phyloP scores from a whole-genome alignment of 202 grass and related monocot genomes.

The Bolboschoenoplectus hybrid region DNA sequence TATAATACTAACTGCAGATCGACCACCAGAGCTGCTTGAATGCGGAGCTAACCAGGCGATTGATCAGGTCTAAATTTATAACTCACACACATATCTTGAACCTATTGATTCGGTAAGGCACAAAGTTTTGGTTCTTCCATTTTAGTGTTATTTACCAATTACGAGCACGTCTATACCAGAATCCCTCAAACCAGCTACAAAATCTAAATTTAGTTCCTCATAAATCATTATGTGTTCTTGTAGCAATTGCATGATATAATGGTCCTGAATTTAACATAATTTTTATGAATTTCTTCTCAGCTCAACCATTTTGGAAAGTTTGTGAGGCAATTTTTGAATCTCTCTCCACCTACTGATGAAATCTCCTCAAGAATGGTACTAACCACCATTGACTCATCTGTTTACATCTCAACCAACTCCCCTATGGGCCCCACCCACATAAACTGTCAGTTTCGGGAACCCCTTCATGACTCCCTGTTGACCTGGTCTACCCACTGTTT shows the following conservation, averaged over 20 bases:
- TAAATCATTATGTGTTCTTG: neutral
- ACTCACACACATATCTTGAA: neutral
- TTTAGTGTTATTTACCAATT: conserved; percentile 13
- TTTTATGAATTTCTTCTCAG: conserved; percentile 50
- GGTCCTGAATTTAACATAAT: neutral
- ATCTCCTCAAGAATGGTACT: conserved; percentile 76
- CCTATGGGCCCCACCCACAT: conserved; percentile 86
- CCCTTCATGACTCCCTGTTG: conserved; percentile 60
- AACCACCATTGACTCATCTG: conserved; percentile 87
- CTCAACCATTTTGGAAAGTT: conserved; percentile 93
- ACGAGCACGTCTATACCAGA: neutral
- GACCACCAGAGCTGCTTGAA: conserved; percentile 90
- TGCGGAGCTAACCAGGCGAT: conserved; percentile 90
- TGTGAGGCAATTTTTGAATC: conserved; percentile 78
- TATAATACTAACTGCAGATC: conserved; percentile 88
- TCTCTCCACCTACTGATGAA: conserved; percentile 77
- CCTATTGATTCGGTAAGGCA: conserved; percentile 4
- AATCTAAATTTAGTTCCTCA: neutral
- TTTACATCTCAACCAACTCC: conserved; percentile 67
- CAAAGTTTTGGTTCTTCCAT: neutral
- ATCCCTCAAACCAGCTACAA: neutral
- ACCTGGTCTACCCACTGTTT: conserved; percentile 65
- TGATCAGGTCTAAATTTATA: conserved; percentile 68
- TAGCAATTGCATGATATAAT: neutral
- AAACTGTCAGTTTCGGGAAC: conserved; percentile 89